These are phyloP conservation scores for Pythium rishiriense DNA, from an alignment of 352 stramenopile genomes.

Conservation along the genomic window DNA sequence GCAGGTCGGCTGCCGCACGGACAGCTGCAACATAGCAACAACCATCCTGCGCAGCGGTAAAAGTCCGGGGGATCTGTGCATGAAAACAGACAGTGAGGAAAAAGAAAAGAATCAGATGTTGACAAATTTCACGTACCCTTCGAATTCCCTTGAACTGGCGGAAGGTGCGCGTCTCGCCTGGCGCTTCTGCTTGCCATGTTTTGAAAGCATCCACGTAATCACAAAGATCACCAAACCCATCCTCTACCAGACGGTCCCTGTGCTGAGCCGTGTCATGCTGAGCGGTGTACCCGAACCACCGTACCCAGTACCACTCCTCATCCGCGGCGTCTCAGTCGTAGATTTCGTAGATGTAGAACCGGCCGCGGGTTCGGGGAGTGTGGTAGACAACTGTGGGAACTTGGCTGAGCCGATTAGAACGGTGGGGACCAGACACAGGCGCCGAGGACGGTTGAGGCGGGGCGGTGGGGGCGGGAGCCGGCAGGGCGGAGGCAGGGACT, in stretches of 20 bases:
- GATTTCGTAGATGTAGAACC: conserved; percentile 8
- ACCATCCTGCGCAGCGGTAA: no score
- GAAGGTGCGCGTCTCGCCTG: background rate
- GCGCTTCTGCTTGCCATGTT: background rate
- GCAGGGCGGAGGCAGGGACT: background rate
- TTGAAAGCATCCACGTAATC: conserved; percentile 7
- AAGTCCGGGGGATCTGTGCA: background rate
- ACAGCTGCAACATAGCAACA: conserved; percentile 8
- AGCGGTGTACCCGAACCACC: conserved; percentile 1
- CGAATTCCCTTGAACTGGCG: conserved; percentile 2
- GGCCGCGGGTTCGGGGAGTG: conserved; percentile 3
- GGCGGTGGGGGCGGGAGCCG: background rate
- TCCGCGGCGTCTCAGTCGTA: conserved; percentile 2
- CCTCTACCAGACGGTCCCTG: background rate
- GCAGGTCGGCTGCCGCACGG: conserved; percentile 7
- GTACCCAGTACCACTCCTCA: conserved; percentile 9
- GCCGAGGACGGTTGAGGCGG: background rate
- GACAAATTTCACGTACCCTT: background rate
- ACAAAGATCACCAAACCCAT: conserved; percentile 6
- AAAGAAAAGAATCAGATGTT: conserved; percentile 6
- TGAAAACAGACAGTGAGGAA: background rate
- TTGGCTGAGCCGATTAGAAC: background rate
- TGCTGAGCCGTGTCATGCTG: conserved; percentile 3
- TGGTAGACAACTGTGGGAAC: conserved; percentile 2
- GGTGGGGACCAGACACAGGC: background rate